A percentile compares a stretch with the other conserved stretches of the same genome.
phyloP scores from a whole-genome alignment of 768 basidiomycete genomes.

The Boletus tylopilopsis region DNA sequence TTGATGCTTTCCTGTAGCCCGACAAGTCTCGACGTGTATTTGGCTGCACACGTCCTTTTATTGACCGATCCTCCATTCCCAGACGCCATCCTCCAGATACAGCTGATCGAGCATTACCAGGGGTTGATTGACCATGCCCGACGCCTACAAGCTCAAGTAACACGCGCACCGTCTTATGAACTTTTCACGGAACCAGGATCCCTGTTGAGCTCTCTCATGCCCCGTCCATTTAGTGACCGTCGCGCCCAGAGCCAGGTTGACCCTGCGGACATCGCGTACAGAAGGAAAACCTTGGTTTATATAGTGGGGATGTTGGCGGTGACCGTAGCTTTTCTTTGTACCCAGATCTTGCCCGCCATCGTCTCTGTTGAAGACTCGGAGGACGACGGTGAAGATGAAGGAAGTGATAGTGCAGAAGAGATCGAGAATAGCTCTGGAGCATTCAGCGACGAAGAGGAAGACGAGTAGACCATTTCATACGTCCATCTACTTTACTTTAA shows the following conservation, averaged over 20 bases:
- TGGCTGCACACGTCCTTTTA: constrained; percentile 68
- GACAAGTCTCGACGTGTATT: constrained; percentile 57
- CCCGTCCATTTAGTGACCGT: constrained; percentile 23
- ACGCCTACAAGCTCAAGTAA: constrained; percentile 38
- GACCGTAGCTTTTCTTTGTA: constrained; percentile 36
- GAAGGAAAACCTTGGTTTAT: constrained; percentile 52
- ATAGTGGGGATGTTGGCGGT: constrained; percentile 43
- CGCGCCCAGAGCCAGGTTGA: constrained; percentile 19
- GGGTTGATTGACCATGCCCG: constrained; percentile 55
- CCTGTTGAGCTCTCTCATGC: constrained; percentile 37
- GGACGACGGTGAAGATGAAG: constrained; percentile 1
- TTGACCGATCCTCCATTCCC: constrained; percentile 57
- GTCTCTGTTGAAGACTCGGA: not conserved
- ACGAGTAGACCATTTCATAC: not conserved
- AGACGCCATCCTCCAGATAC: constrained; percentile 52
- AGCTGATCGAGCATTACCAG: constrained; percentile 55
- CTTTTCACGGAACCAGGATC: constrained; percentile 18
- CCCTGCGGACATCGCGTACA: constrained; percentile 44
- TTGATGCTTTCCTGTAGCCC: constrained; percentile 37
- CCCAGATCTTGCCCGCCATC: not conserved
- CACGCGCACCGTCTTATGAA: constrained; percentile 25
- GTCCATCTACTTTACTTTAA: no score
- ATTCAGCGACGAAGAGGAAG: constrained; percentile 17
- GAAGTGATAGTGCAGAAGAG: constrained; percentile 10
- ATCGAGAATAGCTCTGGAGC: not conserved